These are phyloP conservation scores for Aspergillus fijiensis DNA, from an alignment of 2,329 filamentous ascomycete species.

Conservation along the genomic window DNA sequence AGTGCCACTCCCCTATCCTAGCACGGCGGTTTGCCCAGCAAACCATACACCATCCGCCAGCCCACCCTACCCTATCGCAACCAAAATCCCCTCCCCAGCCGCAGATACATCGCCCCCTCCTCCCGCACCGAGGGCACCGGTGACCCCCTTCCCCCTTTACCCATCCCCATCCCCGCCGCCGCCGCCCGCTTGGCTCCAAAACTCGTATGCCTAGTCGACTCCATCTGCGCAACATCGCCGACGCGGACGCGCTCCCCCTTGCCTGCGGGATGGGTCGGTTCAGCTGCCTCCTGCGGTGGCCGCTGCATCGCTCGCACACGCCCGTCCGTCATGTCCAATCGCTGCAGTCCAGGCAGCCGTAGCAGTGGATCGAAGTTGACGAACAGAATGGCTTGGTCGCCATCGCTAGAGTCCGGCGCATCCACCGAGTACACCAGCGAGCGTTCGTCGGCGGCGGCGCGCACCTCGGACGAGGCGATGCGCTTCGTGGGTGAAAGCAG, in stretches of 20 bases:
- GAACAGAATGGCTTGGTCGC: slow-evolving; percentile 36
- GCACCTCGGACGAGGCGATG: slow-evolving; percentile 28
- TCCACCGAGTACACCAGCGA: slow-evolving; percentile 43
- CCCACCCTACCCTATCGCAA: not conserved
- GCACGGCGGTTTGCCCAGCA: not conserved
- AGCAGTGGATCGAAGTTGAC: slow-evolving; percentile 43
- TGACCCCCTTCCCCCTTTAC: not conserved
- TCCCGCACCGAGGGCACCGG: not conserved
- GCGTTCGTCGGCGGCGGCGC: slow-evolving; percentile 41
- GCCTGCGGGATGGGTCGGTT: not conserved
- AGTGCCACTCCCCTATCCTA: too few relatives aligned
- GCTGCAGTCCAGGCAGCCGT: slow-evolving; percentile 26
- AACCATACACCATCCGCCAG: not conserved
- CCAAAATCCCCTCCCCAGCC: not conserved
- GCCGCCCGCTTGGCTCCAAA: not conserved
- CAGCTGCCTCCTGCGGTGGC: slow-evolving; percentile 1
- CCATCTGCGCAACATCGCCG: not conserved
- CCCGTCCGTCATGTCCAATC: slow-evolving; percentile 9
- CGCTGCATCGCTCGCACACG: not conserved
- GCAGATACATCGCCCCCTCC: not conserved
- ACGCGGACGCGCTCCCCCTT: not conserved
- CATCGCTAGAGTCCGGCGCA: slow-evolving; percentile 20
- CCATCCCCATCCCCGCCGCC: not conserved
- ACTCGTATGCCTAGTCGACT: not conserved
- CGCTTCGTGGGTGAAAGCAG: slow-evolving; percentile 41